Percentiles rank a stretch among this genome's conserved stretches.
Evolutionary conservation across 2,329 filamentous ascomycete species (phyloP).

Genomic region (Bimuria novae-zelandiae): DNA sequence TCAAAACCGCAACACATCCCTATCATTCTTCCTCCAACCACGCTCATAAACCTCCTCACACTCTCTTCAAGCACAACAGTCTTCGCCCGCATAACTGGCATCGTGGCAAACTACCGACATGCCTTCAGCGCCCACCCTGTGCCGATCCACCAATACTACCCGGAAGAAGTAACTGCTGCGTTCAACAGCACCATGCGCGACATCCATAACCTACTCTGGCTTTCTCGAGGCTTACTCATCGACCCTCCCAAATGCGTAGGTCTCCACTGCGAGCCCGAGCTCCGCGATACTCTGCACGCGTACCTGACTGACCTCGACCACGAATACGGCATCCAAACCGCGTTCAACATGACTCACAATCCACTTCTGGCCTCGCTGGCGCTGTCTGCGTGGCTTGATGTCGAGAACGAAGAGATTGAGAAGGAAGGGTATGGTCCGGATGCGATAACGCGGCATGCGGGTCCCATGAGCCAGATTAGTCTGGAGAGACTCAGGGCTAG

Average conservation of each 20-base stretch:
- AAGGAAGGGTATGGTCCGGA: constrained; percentile 24
- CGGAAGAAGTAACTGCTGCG: constrained; percentile 50
- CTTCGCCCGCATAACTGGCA: constrained; percentile 69
- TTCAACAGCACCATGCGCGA: constrained; percentile 90
- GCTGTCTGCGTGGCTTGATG: constrained; percentile 51
- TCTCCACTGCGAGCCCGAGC: constrained; percentile 54
- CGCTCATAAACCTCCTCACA: constrained; percentile 71
- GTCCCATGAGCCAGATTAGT: constrained; percentile 70
- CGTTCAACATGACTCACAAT: constrained; percentile 56
- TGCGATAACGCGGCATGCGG: constrained; percentile 38
- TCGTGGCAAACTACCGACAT: constrained; percentile 74
- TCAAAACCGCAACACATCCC: constrained; percentile 53
- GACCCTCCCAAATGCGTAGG: constrained; percentile 56
- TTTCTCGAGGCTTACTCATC: constrained; percentile 70
- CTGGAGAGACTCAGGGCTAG: constrained; percentile 65
- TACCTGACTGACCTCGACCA: constrained; percentile 50
- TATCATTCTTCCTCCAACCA: constrained; percentile 69
- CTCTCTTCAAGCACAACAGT: constrained; percentile 68
- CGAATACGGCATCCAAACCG: constrained; percentile 44
- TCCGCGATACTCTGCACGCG: constrained; percentile 50
- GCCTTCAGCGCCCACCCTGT: constrained; percentile 69
- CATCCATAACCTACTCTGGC: constrained; percentile 82
- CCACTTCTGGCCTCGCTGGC: constrained; percentile 52
- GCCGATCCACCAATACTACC: constrained; percentile 45
- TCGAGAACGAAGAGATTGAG: constrained; percentile 53